phyloP scores from a whole-genome alignment of 257 asterid species.

The Scutellaria barbata region DNA sequence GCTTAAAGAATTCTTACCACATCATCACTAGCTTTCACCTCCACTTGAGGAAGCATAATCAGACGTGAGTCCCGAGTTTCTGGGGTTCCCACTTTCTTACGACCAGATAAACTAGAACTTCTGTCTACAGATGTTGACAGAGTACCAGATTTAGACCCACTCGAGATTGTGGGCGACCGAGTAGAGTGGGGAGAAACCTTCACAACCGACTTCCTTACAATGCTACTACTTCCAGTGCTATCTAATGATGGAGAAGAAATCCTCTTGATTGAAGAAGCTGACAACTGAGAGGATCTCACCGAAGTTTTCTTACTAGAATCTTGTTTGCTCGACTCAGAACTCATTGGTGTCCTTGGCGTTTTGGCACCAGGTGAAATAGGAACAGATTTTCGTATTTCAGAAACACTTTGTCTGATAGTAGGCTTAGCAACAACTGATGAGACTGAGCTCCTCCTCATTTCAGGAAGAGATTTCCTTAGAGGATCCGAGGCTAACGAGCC shows the following conservation, averaged over 20 bases:
- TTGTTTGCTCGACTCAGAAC: constrained; percentile 63
- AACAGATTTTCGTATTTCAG: constrained; percentile 60
- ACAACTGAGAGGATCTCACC: constrained; percentile 55
- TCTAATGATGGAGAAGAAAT: constrained; percentile 70
- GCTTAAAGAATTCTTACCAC: constrained; percentile 62
- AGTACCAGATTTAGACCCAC: constrained; percentile 66
- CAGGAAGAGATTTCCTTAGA: constrained; percentile 79
- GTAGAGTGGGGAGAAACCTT: constrained; percentile 57
- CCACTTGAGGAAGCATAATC: constrained; percentile 95
- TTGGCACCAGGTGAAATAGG: constrained; percentile 66
- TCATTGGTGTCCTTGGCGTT: constrained; percentile 68
- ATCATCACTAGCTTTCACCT: constrained; percentile 88
- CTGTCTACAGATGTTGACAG: constrained; percentile 56
- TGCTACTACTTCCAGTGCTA: constrained; percentile 67
- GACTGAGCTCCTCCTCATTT: constrained; percentile 57
- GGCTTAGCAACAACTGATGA: constrained; percentile 58
- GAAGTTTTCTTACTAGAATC: constrained; percentile 56
- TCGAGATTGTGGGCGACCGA: constrained; percentile 64
- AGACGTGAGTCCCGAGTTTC: constrained; percentile 85
- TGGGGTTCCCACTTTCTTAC: constrained; percentile 72
- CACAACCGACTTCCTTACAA: constrained; percentile 54
- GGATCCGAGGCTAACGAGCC: constrained; percentile 65
- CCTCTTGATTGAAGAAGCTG: constrained; percentile 58
- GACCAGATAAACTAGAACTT: constrained; percentile 57
- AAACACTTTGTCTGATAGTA: constrained; percentile 45